These are phyloP conservation scores for Cutaneotrichosporon sp. DNA, from an alignment of 1,284 basidiomycete genomes.

Conservation along the genomic window DNA sequence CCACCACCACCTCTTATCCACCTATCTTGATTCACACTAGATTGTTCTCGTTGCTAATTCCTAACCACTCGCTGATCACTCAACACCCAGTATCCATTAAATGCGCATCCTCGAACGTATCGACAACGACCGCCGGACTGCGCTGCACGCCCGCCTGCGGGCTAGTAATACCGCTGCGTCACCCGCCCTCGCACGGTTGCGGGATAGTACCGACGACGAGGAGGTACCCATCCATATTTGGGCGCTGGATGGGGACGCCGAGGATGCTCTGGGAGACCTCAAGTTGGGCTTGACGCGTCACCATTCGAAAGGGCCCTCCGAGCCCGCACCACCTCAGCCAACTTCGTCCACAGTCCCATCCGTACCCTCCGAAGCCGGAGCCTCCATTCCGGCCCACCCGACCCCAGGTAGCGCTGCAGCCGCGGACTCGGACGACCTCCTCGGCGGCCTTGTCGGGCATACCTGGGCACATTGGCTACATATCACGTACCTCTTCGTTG, in stretches of 20 bases:
- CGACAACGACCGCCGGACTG: neutral
- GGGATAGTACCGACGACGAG: constrained; percentile 1
- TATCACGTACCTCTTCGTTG: constrained; percentile 6
- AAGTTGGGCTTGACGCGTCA: neutral
- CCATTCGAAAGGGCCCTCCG: neutral
- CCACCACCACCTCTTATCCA: neutral
- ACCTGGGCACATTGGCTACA: constrained; percentile 10
- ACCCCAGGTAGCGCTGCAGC: no score
- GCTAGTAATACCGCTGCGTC: constrained; percentile 7
- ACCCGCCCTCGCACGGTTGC: constrained; percentile 1
- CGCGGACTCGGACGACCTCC: neutral
- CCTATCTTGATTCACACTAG: neutral
- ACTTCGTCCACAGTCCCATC: neutral
- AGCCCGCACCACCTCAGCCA: neutral
- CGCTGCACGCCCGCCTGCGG: constrained; percentile 3
- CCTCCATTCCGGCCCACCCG: no score
- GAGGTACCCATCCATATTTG: constrained; percentile 2
- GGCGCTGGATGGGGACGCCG: neutral
- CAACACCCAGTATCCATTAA: neutral
- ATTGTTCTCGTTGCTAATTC: neutral
- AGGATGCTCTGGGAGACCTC: neutral
- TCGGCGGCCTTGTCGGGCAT: constrained; percentile 8
- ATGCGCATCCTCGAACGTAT: constrained; percentile 3
- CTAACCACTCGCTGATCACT: neutral
- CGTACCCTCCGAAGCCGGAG: no score